A percentile compares a stretch with the other conserved stretches of the same genome.
Conservation (phyloP, 129 eudicot genomes). For the Saussurea involucrata region DNA sequence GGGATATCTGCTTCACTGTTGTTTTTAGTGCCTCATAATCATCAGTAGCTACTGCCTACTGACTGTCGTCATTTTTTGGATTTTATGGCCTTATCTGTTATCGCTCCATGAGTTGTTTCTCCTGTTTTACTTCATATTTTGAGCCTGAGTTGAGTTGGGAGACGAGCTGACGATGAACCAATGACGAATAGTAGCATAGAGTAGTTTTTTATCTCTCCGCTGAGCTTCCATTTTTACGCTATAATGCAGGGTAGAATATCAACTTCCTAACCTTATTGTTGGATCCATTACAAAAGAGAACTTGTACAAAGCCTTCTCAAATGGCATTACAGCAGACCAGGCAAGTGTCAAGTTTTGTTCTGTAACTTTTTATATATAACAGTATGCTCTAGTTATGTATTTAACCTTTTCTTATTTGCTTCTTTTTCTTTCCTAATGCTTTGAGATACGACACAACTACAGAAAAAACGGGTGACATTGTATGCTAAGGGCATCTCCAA, state of each 20-base stretch:
- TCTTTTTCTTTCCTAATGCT: too few relatives aligned
- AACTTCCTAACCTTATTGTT: constrained; percentile 93
- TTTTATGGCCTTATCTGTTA: background rate
- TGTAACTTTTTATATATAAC: background rate
- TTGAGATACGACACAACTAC: background rate
- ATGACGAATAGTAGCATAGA: background rate
- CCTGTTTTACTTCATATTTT: background rate
- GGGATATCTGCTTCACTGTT: background rate
- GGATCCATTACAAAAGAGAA: constrained; percentile 87
- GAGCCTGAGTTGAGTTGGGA: background rate
- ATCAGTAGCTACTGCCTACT: background rate
- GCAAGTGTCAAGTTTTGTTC: constrained; percentile 32
- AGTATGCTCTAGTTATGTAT: background rate
- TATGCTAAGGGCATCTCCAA: too few relatives aligned
- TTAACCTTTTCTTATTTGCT: background rate
- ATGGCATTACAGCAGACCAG: constrained; percentile 92
- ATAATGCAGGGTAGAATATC: constrained; percentile 80
- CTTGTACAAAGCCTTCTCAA: constrained; percentile 75
- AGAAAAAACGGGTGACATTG: background rate
- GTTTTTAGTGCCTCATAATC: background rate
- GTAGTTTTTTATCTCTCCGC: background rate
- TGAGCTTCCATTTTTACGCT: background rate
- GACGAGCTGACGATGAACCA: too few relatives aligned
- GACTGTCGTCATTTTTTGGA: background rate
- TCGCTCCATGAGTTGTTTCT: background rate